These are phyloP conservation scores for Verticillium nubilum DNA, from an alignment of 2,329 filamentous ascomycete species.

Conservation along the genomic window DNA sequence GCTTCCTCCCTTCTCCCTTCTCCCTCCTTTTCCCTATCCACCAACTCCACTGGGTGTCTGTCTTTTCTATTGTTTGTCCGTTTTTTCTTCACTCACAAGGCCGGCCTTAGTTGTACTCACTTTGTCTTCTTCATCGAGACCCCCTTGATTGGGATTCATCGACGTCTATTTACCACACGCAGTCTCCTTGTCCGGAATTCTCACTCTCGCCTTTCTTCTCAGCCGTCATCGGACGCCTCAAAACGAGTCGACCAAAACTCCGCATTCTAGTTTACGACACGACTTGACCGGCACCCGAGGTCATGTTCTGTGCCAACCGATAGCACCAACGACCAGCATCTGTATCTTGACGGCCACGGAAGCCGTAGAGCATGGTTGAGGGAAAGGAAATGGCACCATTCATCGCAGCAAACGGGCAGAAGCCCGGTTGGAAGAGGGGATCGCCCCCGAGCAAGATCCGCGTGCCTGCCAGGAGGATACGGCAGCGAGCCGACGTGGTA, in stretches of 20 bases:
- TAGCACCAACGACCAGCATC: neutral
- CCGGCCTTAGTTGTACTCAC: slow-evolving; percentile 11
- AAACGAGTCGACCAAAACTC: neutral
- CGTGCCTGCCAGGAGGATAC: neutral
- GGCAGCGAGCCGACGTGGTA: neutral
- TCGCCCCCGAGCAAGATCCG: neutral
- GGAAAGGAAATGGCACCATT: slow-evolving; percentile 2
- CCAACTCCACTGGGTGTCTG: slow-evolving; percentile 3
- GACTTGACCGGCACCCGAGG: neutral
- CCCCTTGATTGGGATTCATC: neutral
- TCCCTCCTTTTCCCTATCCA: neutral
- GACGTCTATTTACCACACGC: slow-evolving; percentile 6
- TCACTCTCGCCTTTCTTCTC: neutral
- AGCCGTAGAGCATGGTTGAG: neutral
- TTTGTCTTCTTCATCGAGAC: neutral
- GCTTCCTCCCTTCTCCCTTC: slow-evolving; percentile 7
- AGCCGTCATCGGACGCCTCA: neutral
- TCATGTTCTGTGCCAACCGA: neutral
- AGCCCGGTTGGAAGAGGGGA: neutral
- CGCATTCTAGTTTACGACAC: neutral
- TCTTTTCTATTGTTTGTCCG: slow-evolving; percentile 7
- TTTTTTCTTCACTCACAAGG: slow-evolving; percentile 9
- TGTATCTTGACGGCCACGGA: neutral
- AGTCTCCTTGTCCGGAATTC: neutral
- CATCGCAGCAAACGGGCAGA: neutral